Evolutionary conservation across 495 filamentous ascomycete species (phyloP).

Genomic region (Penicillium angulare): DNA sequence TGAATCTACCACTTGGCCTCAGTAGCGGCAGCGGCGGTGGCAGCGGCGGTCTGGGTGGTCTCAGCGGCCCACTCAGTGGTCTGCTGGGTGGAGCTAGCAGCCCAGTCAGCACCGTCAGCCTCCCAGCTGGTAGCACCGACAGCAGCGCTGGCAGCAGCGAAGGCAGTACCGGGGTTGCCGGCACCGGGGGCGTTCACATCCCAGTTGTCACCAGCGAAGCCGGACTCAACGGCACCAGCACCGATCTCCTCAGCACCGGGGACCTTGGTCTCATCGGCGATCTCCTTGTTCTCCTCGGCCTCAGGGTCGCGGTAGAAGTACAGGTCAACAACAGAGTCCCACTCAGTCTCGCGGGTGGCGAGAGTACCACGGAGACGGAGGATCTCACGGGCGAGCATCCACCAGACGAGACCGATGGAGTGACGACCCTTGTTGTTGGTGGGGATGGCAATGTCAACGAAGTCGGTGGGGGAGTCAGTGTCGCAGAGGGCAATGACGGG

Average conservation of each 20-base stretch:
- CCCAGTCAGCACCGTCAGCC: slow-evolving; percentile 71
- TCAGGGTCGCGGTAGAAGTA: slow-evolving; percentile 99
- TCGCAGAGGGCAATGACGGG: slow-evolving; percentile 98
- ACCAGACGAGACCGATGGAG: slow-evolving; percentile 97
- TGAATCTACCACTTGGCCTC: slow-evolving; percentile 66
- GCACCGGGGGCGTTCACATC: slow-evolving; percentile 57
- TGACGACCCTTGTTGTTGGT: slow-evolving; percentile 99
- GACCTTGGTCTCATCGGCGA: slow-evolving; percentile 62
- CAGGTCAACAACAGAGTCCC: slow-evolving; percentile 98
- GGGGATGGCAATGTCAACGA: slow-evolving; percentile 98
- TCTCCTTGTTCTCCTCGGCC: slow-evolving; percentile 96
- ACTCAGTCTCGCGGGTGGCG: slow-evolving; percentile 87
- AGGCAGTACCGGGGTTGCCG: slow-evolving; percentile 58
- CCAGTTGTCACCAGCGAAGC: slow-evolving; percentile 66
- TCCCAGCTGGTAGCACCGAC: slow-evolving; percentile 75
- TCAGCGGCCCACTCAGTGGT: slow-evolving; percentile 71
- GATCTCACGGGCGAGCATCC: slow-evolving; percentile 99
- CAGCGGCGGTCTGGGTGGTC: slow-evolving; percentile 40
- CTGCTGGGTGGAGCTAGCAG: slow-evolving; percentile 56
- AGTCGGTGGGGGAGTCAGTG: slow-evolving; percentile 98
- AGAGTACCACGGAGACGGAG: slow-evolving; percentile 97
- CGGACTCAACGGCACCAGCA: slow-evolving; percentile 71
- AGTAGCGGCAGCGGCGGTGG: slow-evolving; percentile 24
- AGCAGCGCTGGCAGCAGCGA: slow-evolving; percentile 60
- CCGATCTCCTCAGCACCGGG: slow-evolving; percentile 83